Evolutionary conservation across 2,329 filamentous ascomycete species (phyloP).

Genomic region (Zymoseptoria crescenta): DNA sequence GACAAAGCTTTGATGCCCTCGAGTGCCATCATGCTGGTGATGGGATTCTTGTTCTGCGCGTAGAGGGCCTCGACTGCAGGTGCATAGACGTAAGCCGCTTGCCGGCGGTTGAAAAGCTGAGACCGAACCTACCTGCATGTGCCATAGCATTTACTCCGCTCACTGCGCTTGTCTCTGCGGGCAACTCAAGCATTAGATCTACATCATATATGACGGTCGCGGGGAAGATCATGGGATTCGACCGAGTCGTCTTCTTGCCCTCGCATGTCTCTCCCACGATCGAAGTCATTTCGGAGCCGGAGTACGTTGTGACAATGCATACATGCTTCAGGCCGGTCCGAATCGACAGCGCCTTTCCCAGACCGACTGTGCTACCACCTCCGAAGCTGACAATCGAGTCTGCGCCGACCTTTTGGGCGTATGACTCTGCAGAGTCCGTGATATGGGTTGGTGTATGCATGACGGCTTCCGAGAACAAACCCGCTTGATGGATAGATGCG

Average conservation of each 20-base stretch:
- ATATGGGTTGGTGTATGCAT: constrained; percentile 57
- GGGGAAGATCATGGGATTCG: constrained; percentile 53
- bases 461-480: constrained; percentile 48
- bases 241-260: constrained; percentile 50
- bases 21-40: constrained; percentile 50
- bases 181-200: constrained; percentile 53
- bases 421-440: constrained; percentile 49
- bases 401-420: constrained; percentile 38
- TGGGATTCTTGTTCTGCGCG: constrained; percentile 53
- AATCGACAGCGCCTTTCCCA: constrained; percentile 36
- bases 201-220: constrained; percentile 58
- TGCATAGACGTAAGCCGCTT: not conserved
- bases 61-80: constrained; percentile 53
- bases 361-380: constrained; percentile 54
- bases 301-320: constrained; percentile 31
- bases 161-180: constrained; percentile 45
- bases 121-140: constrained; percentile 41
- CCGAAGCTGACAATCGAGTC: constrained; percentile 55
- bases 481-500: constrained; percentile 35
- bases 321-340: constrained; percentile 29
- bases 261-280: constrained; percentile 55
- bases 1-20: constrained; percentile 51
- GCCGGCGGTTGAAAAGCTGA: not conserved
- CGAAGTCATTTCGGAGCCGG: constrained; percentile 52
- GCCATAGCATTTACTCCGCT: constrained; percentile 61